These are phyloP conservation scores for Pythium dissotocum DNA, from an alignment of 352 stramenopile genomes.

Conservation along the genomic window DNA sequence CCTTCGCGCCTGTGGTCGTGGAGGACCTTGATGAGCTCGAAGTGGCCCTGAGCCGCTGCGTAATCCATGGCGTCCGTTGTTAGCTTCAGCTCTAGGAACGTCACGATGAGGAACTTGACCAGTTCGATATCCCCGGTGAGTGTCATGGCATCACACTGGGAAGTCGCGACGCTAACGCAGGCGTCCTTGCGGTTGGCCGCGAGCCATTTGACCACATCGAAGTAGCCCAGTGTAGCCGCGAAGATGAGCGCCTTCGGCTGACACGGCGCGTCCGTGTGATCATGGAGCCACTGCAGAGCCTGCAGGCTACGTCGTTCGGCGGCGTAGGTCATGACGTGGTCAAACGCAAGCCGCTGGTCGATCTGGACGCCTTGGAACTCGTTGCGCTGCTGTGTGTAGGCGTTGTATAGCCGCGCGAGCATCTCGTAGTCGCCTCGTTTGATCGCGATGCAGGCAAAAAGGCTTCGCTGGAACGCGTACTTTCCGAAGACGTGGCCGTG, in stretches of 20 bases:
- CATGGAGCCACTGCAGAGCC: slow-evolving; percentile 6
- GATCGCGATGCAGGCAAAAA: not conserved
- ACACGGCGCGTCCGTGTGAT: not conserved
- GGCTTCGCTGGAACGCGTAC: not conserved
- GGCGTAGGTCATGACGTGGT: slow-evolving; percentile 2
- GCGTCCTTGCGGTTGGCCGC: slow-evolving; percentile 36
- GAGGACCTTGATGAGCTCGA: slow-evolving; percentile 13
- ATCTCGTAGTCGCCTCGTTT: not conserved
- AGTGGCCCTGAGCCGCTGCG: slow-evolving; percentile 11
- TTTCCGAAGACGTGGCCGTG: not conserved
- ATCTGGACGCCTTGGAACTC: not conserved
- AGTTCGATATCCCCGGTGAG: slow-evolving; percentile 1
- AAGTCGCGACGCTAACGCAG: slow-evolving; percentile 12
- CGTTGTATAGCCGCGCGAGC: not conserved
- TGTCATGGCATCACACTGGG: slow-evolving; percentile 1
- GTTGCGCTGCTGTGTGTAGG: slow-evolving; percentile 2
- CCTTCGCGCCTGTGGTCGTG: slow-evolving; percentile 22
- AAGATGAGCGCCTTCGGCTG: slow-evolving; percentile 3
- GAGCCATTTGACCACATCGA: slow-evolving; percentile 31
- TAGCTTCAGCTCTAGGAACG: not conserved
- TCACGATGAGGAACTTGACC: not conserved
- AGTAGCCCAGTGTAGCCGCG: slow-evolving; percentile 30
- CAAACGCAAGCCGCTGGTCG: slow-evolving; percentile 3
- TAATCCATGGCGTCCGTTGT: slow-evolving; percentile 23
- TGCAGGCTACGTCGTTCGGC: not conserved